Base-by-base conservation (phyloP, 2,329 filamentous ascomycete genomes). In the Paecilomyces fulvus region DNA sequence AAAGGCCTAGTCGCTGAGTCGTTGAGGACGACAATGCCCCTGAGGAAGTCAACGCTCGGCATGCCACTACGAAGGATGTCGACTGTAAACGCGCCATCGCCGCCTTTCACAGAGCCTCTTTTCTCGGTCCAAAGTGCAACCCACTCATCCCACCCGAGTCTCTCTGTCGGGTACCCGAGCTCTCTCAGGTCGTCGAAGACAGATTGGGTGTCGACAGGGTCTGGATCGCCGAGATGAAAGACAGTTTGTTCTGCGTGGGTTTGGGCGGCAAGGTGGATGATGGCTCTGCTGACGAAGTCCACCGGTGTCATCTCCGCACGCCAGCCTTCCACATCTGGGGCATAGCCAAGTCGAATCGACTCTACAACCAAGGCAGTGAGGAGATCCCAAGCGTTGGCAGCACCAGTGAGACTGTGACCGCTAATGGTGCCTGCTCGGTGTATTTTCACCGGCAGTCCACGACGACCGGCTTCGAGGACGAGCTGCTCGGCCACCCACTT, bases 401-500 rank as follows among this genome's bases (percentile, higher is more conserved):
- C 85, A 51, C 89, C 89, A 0, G 86, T 87, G 52, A 76, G 75
- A 65, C 87, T 90, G 72, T 92, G 88, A 0, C 89, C 89, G 62
- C 85, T 89, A 65, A 92, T 90, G 0, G 89, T 92, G 49, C 88
- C 88, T 0, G 85, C 84, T 6, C 88, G 85, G 62, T 88, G 84
- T 43, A 91, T 85, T 63, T 83, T 82, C 28, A 88, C 84, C 0
- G 87, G 87, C 30, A 91, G 74, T 9, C 87, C 87, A 37, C 87
- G 82, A 25, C 81, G 80, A 25, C 80, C 81, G 9, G 88, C 87
- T 65, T 90, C 86, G 10, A 83, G 77, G 8, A 89, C 84, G 2
- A 91, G 83, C 68, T 87, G 84, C 68, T 91, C 88, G 2, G 88
- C 87, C 30, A 89, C 88, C 88, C 88, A 91, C 67, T 91, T 91